Conservation (phyloP, 2,329 filamentous ascomycete species). For the Aspergillus ustus region DNA sequence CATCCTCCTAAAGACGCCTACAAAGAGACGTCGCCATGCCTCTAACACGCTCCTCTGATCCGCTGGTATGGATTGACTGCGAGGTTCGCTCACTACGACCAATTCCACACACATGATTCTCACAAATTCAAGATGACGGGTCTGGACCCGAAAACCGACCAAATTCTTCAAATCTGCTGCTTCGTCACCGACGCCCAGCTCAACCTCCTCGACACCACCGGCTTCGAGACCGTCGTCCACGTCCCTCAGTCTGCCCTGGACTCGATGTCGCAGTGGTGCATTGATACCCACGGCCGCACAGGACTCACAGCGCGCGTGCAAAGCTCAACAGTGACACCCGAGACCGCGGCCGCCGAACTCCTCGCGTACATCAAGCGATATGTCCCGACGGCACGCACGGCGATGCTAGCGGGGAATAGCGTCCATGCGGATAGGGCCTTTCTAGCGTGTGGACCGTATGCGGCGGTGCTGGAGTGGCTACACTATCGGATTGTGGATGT, state of each 20-base stretch:
- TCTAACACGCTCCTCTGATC: slow-evolving; percentile 60
- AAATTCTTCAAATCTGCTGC: slow-evolving; percentile 90
- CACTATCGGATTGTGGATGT: slow-evolving; percentile 93
- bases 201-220: slow-evolving; percentile 72
- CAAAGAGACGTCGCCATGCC: slow-evolving; percentile 41
- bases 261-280: slow-evolving; percentile 90
- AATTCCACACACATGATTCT: not conserved
- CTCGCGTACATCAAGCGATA: slow-evolving; percentile 76
- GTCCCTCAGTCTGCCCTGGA: slow-evolving; percentile 72
- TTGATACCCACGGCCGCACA: slow-evolving; percentile 74
- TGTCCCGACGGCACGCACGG: slow-evolving; percentile 69
- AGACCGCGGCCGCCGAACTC: slow-evolving; percentile 72
- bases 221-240: slow-evolving; percentile 81
- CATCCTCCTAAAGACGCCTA: not conserved
- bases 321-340: slow-evolving; percentile 71
- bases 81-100: slow-evolving; percentile 53
- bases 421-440: slow-evolving; percentile 90
- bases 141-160: slow-evolving; percentile 75
- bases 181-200: slow-evolving; percentile 84
- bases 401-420: slow-evolving; percentile 85
- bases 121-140: slow-evolving; percentile 77
- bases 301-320: slow-evolving; percentile 80
- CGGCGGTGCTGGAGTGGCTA: slow-evolving; percentile 72
- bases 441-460: slow-evolving; percentile 74
- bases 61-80: slow-evolving; percentile 86